These are phyloP conservation scores for Puccinia novopanici DNA, from an alignment of 1,284 basidiomycete genomes.

Conservation along the genomic window DNA sequence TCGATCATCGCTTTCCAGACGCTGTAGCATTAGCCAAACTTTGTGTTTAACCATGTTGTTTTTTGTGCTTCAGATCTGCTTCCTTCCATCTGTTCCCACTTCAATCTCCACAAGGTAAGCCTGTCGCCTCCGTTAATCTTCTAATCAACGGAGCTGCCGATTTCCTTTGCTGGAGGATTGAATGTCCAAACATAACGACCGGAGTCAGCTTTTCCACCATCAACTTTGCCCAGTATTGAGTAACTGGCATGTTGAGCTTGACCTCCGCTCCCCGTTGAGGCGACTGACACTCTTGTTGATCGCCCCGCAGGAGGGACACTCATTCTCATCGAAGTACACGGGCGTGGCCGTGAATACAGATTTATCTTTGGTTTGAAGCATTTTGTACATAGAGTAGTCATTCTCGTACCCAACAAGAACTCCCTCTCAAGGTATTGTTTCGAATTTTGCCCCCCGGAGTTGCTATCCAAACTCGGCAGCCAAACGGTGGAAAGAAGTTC, in stretches of 20 bases:
- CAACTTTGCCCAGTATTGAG: no score
- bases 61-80: background rate
- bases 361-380: background rate
- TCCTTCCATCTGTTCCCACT: no score
- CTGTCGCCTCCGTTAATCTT: no score
- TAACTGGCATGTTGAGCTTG: background rate
- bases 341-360: background rate
- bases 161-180: no score
- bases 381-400: background rate
- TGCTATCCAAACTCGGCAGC: background rate
- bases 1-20: background rate
- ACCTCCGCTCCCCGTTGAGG: no score
- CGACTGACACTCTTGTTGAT: background rate
- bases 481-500: background rate
- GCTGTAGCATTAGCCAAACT: background rate
- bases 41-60: background rate
- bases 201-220: no score
- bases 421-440: background rate
- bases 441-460: background rate
- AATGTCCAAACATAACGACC: no score
- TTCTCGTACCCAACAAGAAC: slow-evolving; percentile 11
- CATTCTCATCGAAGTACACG: background rate
- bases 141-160: no score
- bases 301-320: background rate
- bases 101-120: no score